A percentile compares a stretch with the other conserved stretches of the same genome.
phyloP scores from a whole-genome alignment of 768 basidiomycete genomes.

The Rossbeevera mucosa region DNA sequence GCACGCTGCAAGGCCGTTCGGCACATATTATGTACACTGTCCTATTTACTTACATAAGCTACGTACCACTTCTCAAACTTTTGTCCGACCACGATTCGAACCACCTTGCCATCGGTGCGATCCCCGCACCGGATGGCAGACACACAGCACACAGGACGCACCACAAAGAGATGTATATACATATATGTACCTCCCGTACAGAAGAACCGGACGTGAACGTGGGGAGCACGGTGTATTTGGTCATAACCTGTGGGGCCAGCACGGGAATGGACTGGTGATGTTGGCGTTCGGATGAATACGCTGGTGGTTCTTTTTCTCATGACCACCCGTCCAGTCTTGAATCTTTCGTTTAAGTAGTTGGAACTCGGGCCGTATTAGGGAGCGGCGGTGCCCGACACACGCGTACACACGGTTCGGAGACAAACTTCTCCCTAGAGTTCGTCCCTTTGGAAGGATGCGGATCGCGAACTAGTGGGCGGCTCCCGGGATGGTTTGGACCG shows the following conservation, averaged over 20 bases:
- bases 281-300: not conserved
- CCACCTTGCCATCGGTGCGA: not conserved
- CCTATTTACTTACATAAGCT: too few relatives aligned
- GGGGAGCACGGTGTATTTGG: conserved; percentile 6
- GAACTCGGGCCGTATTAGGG: too few relatives aligned
- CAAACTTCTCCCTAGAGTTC: not conserved
- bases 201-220: not conserved
- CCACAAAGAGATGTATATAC: not conserved
- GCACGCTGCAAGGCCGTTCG: too few relatives aligned
- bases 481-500: conserved; percentile 1
- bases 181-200: not conserved
- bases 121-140: not conserved
- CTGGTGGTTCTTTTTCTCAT: not conserved
- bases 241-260: not conserved
- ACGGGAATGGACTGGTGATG: not conserved
- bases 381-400: not conserved
- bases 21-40: too few relatives aligned
- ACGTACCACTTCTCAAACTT: not conserved
- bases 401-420: not conserved
- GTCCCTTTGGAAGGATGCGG: not conserved
- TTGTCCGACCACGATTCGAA: not conserved
- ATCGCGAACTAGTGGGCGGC: not conserved
- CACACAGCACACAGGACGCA: not conserved
- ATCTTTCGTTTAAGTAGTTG: too few relatives aligned
- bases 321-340: too few relatives aligned